These are phyloP conservation scores for Calycina herbarum DNA, from an alignment of 2,329 filamentous ascomycete genomes.

Conservation along the genomic window DNA sequence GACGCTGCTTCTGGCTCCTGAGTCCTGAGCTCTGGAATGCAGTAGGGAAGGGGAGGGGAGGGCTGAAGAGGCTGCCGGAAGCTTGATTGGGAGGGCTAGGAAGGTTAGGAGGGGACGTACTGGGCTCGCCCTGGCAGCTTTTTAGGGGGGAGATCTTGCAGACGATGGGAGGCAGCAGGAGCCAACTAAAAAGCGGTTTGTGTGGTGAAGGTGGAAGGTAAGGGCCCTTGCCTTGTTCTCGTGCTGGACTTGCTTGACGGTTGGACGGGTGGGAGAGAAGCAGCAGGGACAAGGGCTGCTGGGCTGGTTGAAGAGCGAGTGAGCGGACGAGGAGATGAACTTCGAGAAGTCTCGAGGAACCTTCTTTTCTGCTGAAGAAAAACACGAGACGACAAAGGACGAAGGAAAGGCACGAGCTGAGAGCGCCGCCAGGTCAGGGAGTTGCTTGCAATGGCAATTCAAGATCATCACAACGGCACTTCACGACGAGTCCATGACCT, in stretches of 20 bases:
- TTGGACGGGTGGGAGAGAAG: neutral
- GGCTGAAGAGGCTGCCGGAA: slow-evolving; percentile 20
- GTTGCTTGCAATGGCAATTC: neutral
- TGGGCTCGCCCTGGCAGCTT: neutral
- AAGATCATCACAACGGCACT: slow-evolving; percentile 6
- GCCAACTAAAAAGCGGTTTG: neutral
- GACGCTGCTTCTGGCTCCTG: neutral
- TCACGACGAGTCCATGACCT: neutral
- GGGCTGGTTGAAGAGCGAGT: neutral
- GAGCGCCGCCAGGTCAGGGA: neutral
- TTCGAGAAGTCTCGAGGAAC: slow-evolving; percentile 14
- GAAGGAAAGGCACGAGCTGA: neutral
- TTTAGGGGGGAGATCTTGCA: slow-evolving; percentile 3
- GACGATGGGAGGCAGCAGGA: neutral
- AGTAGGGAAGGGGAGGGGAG: neutral
- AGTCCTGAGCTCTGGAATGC: neutral
- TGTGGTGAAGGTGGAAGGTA: slow-evolving; percentile 5
- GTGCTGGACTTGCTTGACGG: neutral
- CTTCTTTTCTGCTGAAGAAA: slow-evolving; percentile 7
- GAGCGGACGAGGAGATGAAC: neutral
- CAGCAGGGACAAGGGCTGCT: slow-evolving; percentile 12
- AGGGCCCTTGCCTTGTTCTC: neutral
- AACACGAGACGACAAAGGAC: neutral
- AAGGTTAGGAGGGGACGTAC: neutral
- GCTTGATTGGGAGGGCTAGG: slow-evolving; percentile 21